Evolutionary conservation across 2,329 filamentous ascomycete species (phyloP).

Genomic region (Beauveria australis): DNA sequence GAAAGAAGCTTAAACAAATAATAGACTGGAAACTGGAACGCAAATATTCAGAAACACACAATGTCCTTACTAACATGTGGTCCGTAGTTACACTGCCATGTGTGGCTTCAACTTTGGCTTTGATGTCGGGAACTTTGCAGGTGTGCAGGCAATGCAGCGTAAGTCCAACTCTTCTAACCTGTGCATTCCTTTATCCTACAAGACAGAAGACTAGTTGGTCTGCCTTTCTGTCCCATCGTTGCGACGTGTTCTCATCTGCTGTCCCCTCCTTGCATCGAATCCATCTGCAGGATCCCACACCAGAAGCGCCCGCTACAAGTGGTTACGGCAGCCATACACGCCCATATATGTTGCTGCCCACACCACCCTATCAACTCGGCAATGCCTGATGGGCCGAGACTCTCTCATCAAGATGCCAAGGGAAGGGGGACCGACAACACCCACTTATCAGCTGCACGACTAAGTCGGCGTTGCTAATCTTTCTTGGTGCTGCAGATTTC

Average conservation of each 20-base stretch:
- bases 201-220: too few relatives aligned
- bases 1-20: too few relatives aligned
- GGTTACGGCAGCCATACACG: background rate
- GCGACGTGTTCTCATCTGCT: background rate
- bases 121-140: constrained; percentile 21
- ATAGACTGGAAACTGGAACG: too few relatives aligned
- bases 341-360: background rate
- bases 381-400: background rate
- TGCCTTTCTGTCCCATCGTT: background rate
- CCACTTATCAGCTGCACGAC: background rate
- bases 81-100: constrained; percentile 16
- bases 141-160: constrained; percentile 19
- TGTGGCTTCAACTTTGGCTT: constrained; percentile 21
- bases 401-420: background rate
- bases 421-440: background rate
- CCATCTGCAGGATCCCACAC: background rate
- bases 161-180: background rate
- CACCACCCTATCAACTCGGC: background rate
- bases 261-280: background rate
- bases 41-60: background rate
- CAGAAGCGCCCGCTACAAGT: background rate
- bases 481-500: constrained; percentile 12
- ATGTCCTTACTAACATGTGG: background rate
- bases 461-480: background rate
- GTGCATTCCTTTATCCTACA: too few relatives aligned